Conservation (phyloP, 257 asterid species). For the Solanum bulbocastanum region DNA sequence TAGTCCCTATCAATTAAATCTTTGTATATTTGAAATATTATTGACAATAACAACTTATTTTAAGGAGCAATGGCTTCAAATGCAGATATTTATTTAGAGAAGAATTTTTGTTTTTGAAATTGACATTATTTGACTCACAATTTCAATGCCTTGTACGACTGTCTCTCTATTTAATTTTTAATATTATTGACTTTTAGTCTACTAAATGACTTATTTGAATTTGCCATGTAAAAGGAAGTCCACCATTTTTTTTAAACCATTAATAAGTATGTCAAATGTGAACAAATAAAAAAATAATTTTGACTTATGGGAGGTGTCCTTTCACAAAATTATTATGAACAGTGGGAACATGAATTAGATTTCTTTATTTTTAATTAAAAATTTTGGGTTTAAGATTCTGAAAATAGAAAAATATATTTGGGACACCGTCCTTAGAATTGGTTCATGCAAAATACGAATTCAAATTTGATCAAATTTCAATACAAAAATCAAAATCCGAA, state of each 20-base stretch:
- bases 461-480: neutral
- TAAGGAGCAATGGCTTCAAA: neutral
- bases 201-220: neutral
- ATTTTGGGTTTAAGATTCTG: neutral
- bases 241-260: neutral
- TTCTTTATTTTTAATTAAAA: neutral
- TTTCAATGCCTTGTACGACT: neutral
- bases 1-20: neutral
- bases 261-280: neutral
- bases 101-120: neutral
- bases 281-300: neutral
- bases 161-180: neutral
- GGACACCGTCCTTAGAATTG: accelerated
- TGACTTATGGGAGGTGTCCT: conserved; percentile 9
- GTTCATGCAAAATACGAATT: accelerated
- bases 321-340: neutral
- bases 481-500: accelerated
- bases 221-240: neutral
- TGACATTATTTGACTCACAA: neutral
- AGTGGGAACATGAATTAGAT: neutral
- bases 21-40: neutral
- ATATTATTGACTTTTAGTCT: neutral
- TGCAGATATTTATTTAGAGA: neutral
- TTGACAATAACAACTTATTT: neutral
- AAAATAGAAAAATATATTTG: neutral